Base-by-base conservation (phyloP, 108 stramenopile species). In the Fragilariopsis cylindrus region DNA sequence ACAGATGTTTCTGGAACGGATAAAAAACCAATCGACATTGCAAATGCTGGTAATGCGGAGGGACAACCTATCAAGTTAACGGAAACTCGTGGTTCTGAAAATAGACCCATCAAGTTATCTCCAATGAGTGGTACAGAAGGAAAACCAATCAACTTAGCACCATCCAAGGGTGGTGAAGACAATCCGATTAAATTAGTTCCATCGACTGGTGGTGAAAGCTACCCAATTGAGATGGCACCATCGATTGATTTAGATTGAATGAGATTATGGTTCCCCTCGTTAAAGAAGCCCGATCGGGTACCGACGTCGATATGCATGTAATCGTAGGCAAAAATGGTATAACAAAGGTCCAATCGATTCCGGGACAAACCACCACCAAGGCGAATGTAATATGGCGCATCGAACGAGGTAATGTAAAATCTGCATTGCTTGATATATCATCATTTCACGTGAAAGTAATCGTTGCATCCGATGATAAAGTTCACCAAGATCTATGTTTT, bases 371-470 rank as follows among this genome's bases (percentile, higher is more conserved):
- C 3, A 45, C 62, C 43, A 57, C 69, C 8, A 78, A 86, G 71
- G 79, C 86, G 7, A 74, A 49, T 15, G 77, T 91, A 4, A 65
- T 81, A 8, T 91, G 93, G 93, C 75, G 81, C 47, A 73, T 80
- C 48, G 76, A 72, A 15, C 70, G 89, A 16, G 80, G 74, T n/a
- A 81, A 87, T 40, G 79, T 93, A 9, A 77, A 80, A 39, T 84
- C 92, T 43, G 60, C 92, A 4, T 85, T 88, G n/a, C 80, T 95
- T 13, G 90, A 92, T 60, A 81, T 89, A 58, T 85, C 88, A n/a
- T 75, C 78, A 6, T 85, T 85, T 2, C 75, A 81, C 5, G 93
- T 84, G 12, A 82, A 81, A 30, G 49, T 92, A 18, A 69, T 87
- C 6, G 75, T 83, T 15, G 47, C 67, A 16, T 66, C 85, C 21